These are phyloP conservation scores for Pseudisothecium myosuroides DNA, from an alignment of 225 moss, liverwort and hornwort genomes.

Conservation along the genomic window DNA sequence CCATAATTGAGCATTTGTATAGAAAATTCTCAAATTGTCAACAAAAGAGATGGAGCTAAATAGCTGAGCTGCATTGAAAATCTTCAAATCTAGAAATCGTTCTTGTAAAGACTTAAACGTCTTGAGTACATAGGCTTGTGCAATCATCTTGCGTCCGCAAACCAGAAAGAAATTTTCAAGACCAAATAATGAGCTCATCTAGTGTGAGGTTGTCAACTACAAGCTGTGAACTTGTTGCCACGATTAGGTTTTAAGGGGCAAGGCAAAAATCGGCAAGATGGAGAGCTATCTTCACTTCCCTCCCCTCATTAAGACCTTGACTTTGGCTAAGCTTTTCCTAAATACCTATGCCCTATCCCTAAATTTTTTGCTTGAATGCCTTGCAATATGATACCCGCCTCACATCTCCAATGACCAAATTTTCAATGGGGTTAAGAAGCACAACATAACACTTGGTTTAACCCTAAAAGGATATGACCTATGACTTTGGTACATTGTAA, in stretches of 20 bases:
- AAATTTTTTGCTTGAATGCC: background rate
- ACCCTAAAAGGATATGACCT: background rate
- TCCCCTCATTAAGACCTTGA: background rate
- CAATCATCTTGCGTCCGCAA: rapidly evolving
- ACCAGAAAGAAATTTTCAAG: background rate
- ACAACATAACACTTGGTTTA: background rate
- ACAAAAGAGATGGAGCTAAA: background rate
- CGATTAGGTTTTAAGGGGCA: rapidly evolving
- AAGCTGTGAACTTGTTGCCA: background rate
- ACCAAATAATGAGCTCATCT: background rate
- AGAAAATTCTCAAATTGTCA: background rate
- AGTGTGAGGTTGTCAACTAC: rapidly evolving
- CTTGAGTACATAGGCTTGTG: background rate
- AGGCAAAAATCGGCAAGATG: rapidly evolving
- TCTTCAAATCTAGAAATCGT: background rate
- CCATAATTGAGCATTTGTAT: background rate
- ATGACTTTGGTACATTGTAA: background rate
- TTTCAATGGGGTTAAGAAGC: background rate
- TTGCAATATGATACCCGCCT: rapidly evolving
- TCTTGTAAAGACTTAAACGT: background rate
- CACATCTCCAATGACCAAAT: background rate
- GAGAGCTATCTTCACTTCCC: background rate
- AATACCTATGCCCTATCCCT: too few species aligned
- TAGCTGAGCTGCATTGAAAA: background rate
- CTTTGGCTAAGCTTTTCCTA: rapidly evolving